Evolutionary conservation across 148 eudicot genomes (phyloP).

Genomic region (Nepenthes gracilis): DNA sequence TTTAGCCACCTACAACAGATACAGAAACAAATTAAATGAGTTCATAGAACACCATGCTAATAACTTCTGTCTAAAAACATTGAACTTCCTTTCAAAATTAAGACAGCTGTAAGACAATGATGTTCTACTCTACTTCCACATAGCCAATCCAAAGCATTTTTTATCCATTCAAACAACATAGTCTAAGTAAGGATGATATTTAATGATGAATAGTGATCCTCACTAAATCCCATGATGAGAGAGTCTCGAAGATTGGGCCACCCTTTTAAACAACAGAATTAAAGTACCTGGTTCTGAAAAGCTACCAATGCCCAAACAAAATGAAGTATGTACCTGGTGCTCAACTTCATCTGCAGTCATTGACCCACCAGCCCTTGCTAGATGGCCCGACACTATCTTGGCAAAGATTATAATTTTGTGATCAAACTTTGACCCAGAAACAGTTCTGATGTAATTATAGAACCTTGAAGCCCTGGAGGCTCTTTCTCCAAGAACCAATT

Average conservation of each 20-base stretch:
- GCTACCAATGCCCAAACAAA: conserved; percentile 5
- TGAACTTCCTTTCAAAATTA: conserved; percentile 84
- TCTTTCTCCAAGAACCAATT: conserved; percentile 75
- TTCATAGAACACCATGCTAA: background rate
- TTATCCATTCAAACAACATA: conserved; percentile 35
- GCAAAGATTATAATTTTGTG: conserved; percentile 72
- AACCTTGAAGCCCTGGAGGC: conserved; percentile 87
- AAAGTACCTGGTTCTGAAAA: background rate
- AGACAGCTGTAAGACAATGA: conserved; percentile 91
- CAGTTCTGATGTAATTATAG: conserved; percentile 68
- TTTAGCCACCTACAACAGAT: too few relatives aligned
- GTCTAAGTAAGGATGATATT: too few relatives aligned
- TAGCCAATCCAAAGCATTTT: conserved; percentile 87
- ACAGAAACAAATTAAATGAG: background rate
- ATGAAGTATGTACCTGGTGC: conserved; percentile 44
- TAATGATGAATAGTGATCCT: too few relatives aligned
- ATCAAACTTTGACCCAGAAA: conserved; percentile 77
- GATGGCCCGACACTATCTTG: conserved; percentile 86
- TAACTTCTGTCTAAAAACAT: conserved; percentile 1
- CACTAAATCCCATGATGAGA: too few relatives aligned
- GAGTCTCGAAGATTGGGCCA: too few relatives aligned
- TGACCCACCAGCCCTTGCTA: conserved; percentile 92
- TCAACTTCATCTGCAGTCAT: conserved; percentile 99
- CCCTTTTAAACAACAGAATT: too few relatives aligned
- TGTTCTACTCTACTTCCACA: conserved; percentile 72